Conservation (phyloP, 805 yeast genomes). For the Monosporozyma aquatica region DNA sequence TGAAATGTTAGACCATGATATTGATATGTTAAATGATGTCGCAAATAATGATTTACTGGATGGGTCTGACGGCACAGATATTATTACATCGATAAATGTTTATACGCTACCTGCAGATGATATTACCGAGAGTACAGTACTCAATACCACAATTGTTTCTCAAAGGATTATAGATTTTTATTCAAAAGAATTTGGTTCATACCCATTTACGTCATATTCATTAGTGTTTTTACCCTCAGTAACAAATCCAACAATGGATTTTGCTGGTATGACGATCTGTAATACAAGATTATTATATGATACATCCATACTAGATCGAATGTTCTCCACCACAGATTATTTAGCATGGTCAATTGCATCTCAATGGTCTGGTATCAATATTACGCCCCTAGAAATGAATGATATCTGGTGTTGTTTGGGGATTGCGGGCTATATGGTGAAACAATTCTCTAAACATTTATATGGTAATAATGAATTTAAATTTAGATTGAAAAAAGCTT, state of each 20-base stretch:
- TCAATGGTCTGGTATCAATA: constrained; percentile 92
- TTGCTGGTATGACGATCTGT: constrained; percentile 47
- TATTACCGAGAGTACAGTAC: constrained; percentile 37
- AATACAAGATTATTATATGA: constrained; percentile 66
- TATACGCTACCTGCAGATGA: constrained; percentile 55
- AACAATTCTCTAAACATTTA: constrained; percentile 54
- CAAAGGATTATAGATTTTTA: constrained; percentile 74
- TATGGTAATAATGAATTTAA: constrained; percentile 82
- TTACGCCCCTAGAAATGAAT: constrained; percentile 66
- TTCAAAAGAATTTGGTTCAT: constrained; percentile 84
- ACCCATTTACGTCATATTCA: constrained; percentile 77
- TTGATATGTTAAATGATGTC: constrained; percentile 6
- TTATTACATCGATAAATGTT: constrained; percentile 45
- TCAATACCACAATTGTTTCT: constrained; percentile 67
- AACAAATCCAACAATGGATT: constrained; percentile 44
- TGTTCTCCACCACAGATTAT: constrained; percentile 57
- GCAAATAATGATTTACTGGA: constrained; percentile 14
- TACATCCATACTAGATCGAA: constrained; percentile 67
- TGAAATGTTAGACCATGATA: constrained; percentile 13
- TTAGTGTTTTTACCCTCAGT: constrained; percentile 61
- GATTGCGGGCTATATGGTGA: constrained; percentile 72
- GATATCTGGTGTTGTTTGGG: constrained; percentile 91
- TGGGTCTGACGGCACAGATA: constrained; percentile 33
- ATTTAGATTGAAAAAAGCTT: constrained; percentile 53
- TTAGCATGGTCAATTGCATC: constrained; percentile 64